A percentile compares a stretch with the other conserved stretches of the same genome.
Evolutionary conservation across 2,329 filamentous ascomycete species (phyloP).

Genomic region (Aspergillus sp.): DNA sequence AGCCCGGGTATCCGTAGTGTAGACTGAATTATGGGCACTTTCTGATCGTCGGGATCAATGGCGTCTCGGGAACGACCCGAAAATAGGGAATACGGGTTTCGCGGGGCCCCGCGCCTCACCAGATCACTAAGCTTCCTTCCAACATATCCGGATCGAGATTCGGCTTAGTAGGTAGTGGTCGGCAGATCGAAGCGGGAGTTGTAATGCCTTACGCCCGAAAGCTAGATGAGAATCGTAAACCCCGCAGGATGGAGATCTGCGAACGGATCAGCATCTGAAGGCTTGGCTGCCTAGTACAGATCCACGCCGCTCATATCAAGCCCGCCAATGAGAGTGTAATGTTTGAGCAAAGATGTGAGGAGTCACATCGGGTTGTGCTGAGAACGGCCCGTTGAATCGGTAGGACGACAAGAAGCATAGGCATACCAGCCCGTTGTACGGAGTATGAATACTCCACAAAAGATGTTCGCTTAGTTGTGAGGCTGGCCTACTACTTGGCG

Average conservation of each 20-base stretch:
- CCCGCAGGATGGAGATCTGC: background rate
- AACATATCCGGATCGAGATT: background rate
- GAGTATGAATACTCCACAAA: background rate
- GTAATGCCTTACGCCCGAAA: background rate
- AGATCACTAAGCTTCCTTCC: background rate
- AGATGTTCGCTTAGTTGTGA: too few species aligned
- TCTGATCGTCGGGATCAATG: background rate
- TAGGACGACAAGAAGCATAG: background rate
- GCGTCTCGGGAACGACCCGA: background rate
- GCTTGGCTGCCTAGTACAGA: background rate
- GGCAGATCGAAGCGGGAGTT: background rate
- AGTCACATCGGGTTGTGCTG: background rate
- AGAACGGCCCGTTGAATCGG: too few species aligned
- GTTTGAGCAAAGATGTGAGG: background rate
- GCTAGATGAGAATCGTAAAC: background rate
- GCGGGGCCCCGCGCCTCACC: background rate
- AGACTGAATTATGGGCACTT: background rate
- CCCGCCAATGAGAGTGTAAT: background rate
- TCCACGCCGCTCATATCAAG: background rate
- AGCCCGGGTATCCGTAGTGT: background rate
- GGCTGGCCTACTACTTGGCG: too few species aligned
- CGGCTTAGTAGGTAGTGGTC: background rate
- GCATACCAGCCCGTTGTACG: background rate
- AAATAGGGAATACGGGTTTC: background rate
- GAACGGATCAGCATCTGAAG: background rate